Conservation (phyloP, 805 yeast genomes). For the Candida ortonii region DNA sequence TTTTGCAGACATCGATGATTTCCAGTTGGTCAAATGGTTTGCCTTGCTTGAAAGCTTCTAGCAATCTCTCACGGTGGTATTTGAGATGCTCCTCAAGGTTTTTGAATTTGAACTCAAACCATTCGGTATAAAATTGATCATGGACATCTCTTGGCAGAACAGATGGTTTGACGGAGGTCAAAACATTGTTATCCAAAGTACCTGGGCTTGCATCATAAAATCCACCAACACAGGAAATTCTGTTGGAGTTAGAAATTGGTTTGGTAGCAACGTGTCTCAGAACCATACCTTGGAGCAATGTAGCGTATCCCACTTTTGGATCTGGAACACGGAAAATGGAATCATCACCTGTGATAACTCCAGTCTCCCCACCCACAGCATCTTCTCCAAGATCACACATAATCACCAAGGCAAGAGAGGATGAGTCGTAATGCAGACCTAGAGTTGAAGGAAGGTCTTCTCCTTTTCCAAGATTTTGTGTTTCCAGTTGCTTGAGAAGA, state of each 20-base stretch:
- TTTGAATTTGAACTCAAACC: slow-evolving; percentile 33
- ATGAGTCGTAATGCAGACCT: slow-evolving; percentile 47
- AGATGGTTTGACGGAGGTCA: slow-evolving; percentile 33
- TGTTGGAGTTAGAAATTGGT: slow-evolving; percentile 36
- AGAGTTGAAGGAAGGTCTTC: slow-evolving; percentile 43
- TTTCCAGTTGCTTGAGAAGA: slow-evolving; percentile 13
- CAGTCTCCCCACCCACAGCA: slow-evolving; percentile 52
- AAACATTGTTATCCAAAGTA: slow-evolving; percentile 30
- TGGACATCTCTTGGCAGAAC: slow-evolving; percentile 33
- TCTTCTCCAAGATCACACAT: slow-evolving; percentile 45
- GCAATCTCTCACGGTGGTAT: slow-evolving; percentile 20
- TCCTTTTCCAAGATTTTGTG: slow-evolving; percentile 26
- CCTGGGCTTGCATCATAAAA: slow-evolving; percentile 28
- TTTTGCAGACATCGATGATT: slow-evolving; percentile 27
- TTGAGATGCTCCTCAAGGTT: slow-evolving; percentile 28
- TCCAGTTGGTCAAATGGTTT: slow-evolving; percentile 31
- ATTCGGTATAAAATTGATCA: slow-evolving; percentile 34
- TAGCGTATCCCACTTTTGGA: slow-evolving; percentile 45
- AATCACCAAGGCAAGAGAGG: slow-evolving; percentile 46
- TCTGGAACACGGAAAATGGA: slow-evolving; percentile 32
- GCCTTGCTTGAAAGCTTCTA: slow-evolving; percentile 17
- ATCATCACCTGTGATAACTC: slow-evolving; percentile 42
- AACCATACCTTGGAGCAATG: slow-evolving; percentile 46
- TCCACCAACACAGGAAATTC: slow-evolving; percentile 33
- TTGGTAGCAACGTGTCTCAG: slow-evolving; percentile 46